Conservation (phyloP, 306 rosid species). For the Trifolium pratense region DNA sequence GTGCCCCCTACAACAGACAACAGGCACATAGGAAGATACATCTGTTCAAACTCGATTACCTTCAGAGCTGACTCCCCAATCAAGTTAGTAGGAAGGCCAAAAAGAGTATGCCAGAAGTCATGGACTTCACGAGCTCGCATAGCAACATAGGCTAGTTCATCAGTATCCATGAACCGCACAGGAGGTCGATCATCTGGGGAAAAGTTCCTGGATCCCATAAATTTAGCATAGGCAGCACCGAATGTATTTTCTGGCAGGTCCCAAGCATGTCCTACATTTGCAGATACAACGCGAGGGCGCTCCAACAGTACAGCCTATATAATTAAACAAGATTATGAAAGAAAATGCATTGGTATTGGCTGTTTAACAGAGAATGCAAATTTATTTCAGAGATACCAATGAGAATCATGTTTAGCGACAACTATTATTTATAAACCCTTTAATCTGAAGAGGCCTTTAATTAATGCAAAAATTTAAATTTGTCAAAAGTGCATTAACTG, state of each 20-base stretch:
- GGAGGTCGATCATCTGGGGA: conserved; percentile 95
- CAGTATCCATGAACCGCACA: conserved; percentile 87
- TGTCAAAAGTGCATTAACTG: not conserved
- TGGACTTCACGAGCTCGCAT: conserved; percentile 95
- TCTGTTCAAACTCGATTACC: conserved; percentile 86
- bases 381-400: not conserved
- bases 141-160: conserved; percentile 80
- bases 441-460: too few species aligned
- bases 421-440: too few species aligned
- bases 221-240: conserved; percentile 90
- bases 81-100: conserved; percentile 84
- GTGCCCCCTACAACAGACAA: conserved; percentile 78
- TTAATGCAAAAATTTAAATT: too few species aligned
- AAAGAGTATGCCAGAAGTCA: conserved; percentile 94
- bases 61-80: conserved; percentile 90
- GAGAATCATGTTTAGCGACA: not conserved
- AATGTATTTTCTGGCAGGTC: conserved; percentile 81
- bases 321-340: conserved; percentile 28
- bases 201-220: conserved; percentile 96
- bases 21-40: conserved; percentile 87
- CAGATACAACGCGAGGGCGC: conserved; percentile 72
- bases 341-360: conserved; percentile 21
- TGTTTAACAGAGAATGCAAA: not conserved
- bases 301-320: conserved; percentile 72
- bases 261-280: conserved; percentile 85